Percentiles rank a stretch among this genome's conserved stretches.
phyloP scores from a whole-genome alignment of 352 stramenopile species.

The Globisporangium apiculatum region DNA sequence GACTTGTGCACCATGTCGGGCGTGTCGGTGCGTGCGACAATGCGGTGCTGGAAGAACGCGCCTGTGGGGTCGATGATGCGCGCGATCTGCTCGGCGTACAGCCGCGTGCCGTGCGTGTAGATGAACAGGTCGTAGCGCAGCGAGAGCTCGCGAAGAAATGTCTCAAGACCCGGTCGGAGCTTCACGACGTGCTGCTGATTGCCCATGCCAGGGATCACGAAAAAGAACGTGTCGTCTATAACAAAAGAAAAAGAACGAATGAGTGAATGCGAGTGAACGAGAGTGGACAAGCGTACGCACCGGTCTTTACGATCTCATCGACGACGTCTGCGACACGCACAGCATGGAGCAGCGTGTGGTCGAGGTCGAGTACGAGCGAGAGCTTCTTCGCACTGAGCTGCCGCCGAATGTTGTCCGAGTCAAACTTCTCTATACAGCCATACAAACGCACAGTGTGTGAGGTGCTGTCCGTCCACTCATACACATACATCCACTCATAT shows the following conservation, averaged over 20 bases:
- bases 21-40: constrained; percentile 82
- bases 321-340: constrained; percentile 69
- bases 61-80: constrained; percentile 87
- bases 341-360: constrained; percentile 96
- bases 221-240: constrained; percentile 75
- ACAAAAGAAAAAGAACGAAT: neutral
- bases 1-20: constrained; percentile 85
- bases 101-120: constrained; percentile 92
- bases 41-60: constrained; percentile 80
- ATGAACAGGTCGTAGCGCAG: constrained; percentile 91
- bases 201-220: constrained; percentile 62
- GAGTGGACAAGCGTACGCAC: constrained; percentile 15
- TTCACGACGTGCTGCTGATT: constrained; percentile 90
- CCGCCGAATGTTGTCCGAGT: constrained; percentile 79
- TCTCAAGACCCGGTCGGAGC: constrained; percentile 84
- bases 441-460: no score
- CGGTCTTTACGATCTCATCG: constrained; percentile 43
- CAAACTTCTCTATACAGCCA: constrained; percentile 68
- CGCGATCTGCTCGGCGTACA: constrained; percentile 93
- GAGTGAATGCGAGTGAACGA: no score
- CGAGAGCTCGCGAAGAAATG: constrained; percentile 85
- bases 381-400: constrained; percentile 89
- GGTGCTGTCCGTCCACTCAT: no score
- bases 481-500: neutral
- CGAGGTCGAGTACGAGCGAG: constrained; percentile 94